phyloP scores from a whole-genome alignment of 345 rosid genomes.

The Populus euphratica region DNA sequence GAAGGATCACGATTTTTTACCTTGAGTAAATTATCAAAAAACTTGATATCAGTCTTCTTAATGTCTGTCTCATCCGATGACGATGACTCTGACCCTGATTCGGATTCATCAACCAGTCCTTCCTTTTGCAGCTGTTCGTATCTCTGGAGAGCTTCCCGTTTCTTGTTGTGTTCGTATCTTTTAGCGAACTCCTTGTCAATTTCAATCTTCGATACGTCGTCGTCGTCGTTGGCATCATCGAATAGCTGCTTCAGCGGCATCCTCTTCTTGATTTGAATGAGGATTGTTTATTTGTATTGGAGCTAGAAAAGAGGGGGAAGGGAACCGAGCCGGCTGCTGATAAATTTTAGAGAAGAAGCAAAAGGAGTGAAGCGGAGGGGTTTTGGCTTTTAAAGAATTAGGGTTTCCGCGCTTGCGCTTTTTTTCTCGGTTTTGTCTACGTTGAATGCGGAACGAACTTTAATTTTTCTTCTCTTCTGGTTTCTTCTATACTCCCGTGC shows the following conservation, averaged over 20 bases:
- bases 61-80: conserved; percentile 22
- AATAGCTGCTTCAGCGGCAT: conserved; percentile 44
- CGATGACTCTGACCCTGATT: conserved; percentile 27
- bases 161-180: conserved; percentile 57
- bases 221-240: conserved; percentile 29
- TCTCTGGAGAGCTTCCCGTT: conserved; percentile 59
- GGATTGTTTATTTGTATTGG: too few species aligned
- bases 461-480: too few species aligned
- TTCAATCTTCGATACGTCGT: conserved; percentile 43
- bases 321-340: too few species aligned
- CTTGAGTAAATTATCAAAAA: conserved; percentile 48
- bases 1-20: conserved; percentile 48
- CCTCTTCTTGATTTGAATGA: background rate
- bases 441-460: too few species aligned
- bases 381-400: too few species aligned
- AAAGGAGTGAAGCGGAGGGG: too few species aligned
- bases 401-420: too few species aligned
- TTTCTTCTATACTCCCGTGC: too few species aligned
- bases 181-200: conserved; percentile 51
- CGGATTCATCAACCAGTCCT: conserved; percentile 40
- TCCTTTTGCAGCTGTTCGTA: conserved; percentile 43
- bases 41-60: conserved; percentile 32
- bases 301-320: too few species aligned
- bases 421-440: too few species aligned
- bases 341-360: too few species aligned